Evolutionary conservation across 345 rosid genomes (phyloP).

Genomic region (Eucalyptus erythrocorys): DNA sequence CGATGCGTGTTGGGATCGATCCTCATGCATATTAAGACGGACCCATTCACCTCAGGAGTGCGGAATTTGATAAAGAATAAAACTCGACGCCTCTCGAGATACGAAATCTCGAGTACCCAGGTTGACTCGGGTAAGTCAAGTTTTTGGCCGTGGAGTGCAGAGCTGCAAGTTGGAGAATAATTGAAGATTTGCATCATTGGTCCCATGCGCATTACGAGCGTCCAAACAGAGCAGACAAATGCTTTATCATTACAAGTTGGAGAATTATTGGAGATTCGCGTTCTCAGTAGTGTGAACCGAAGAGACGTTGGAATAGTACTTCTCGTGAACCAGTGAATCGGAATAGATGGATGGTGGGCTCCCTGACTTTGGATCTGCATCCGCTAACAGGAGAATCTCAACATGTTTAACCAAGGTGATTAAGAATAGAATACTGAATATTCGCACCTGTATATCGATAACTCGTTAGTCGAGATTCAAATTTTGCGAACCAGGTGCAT

Average conservation of each 20-base stretch:
- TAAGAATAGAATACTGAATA: background rate
- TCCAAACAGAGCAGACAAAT: background rate
- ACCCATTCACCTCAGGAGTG: background rate
- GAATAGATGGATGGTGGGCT: background rate
- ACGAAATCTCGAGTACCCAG: background rate
- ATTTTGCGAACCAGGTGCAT: background rate
- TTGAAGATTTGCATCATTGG: background rate
- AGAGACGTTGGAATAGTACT: background rate
- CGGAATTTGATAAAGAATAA: background rate
- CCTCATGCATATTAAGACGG: background rate
- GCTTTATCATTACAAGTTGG: background rate
- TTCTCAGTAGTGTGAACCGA: background rate
- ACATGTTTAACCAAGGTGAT: background rate
- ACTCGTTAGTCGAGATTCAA: background rate
- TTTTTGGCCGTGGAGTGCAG: background rate
- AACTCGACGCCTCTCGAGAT: background rate
- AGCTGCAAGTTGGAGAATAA: background rate
- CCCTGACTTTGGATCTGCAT: background rate
- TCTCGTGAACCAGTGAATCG: background rate
- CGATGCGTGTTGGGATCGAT: background rate
- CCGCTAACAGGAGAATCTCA: background rate
- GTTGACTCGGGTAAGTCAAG: background rate
- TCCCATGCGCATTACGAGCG: background rate
- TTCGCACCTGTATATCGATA: background rate
- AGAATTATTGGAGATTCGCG: background rate